A percentile compares a stretch with the other conserved stretches of the same genome.
Evolutionary conservation across 2,329 filamentous ascomycete species (phyloP).

Genomic region (Thielaviopsis populi): DNA sequence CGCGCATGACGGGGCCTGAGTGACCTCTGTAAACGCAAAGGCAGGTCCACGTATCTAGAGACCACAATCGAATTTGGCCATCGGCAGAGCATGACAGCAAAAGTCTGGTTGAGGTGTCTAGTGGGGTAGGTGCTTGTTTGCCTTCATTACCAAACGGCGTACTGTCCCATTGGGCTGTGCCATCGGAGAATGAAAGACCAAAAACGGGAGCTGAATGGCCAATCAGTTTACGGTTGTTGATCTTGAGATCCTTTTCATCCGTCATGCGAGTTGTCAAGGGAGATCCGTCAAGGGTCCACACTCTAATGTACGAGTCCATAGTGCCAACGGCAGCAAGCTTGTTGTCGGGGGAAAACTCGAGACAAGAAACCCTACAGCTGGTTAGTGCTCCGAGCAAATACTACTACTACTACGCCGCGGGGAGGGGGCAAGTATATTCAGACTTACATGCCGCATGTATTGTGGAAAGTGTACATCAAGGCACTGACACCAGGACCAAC

Average conservation of each 20-base stretch:
- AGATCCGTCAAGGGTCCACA: conserved; percentile 83
- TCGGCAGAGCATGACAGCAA: conserved; percentile 80
- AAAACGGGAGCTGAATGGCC: conserved; percentile 87
- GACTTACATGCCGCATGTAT: conserved; percentile 72
- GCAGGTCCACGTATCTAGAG: conserved; percentile 78
- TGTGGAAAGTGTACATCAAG: conserved; percentile 98
- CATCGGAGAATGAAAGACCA: conserved; percentile 68
- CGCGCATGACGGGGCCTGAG: conserved; percentile 73
- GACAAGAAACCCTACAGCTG: conserved; percentile 56
- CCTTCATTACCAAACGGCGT: conserved; percentile 36
- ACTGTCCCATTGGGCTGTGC: conserved; percentile 41
- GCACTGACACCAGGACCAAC: conserved; percentile 72
- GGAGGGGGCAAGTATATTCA: no score
- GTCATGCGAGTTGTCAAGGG: conserved; percentile 54
- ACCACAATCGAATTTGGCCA: conserved; percentile 82
- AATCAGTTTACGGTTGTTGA: conserved; percentile 56
- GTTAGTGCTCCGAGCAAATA: conserved; percentile 18
- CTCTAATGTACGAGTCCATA: conserved; percentile 83
- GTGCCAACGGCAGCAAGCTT: conserved; percentile 78
- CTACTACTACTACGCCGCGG: background rate
- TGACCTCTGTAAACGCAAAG: conserved; percentile 90
- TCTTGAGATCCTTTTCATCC: conserved; percentile 43
- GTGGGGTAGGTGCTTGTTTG: conserved; percentile 26
- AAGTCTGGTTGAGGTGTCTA: conserved; percentile 50
- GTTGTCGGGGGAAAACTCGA: conserved; percentile 90